Percentiles rank a stretch among this genome's conserved stretches.
These are phyloP conservation scores for Scopulariopsis brevicaulis DNA, from an alignment of 2,329 filamentous ascomycete genomes.

Conservation along the genomic window DNA sequence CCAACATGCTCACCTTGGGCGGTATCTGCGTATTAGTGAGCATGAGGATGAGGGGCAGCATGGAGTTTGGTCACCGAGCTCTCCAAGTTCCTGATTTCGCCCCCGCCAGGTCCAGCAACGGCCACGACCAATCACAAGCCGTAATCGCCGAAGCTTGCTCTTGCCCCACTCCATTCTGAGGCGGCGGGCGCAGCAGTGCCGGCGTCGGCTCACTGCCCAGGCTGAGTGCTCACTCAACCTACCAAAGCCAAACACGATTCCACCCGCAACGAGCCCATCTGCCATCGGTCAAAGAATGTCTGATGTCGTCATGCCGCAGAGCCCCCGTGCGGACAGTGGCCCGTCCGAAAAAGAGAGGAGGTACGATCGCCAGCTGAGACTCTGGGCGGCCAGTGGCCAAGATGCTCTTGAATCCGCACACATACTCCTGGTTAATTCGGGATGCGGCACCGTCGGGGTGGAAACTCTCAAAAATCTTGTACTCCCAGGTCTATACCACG, in stretches of 20 bases:
- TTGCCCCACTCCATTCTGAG: too few relatives aligned
- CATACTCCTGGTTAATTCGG: conserved; percentile 82
- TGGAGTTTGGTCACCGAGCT: too few relatives aligned
- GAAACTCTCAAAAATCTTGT: conserved; percentile 97
- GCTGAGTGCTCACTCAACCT: neutral
- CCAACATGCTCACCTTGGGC: too few relatives aligned
- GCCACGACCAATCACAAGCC: neutral
- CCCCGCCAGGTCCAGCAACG: neutral
- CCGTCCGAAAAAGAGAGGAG: conserved; percentile 58
- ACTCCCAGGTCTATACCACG: conserved; percentile 41
- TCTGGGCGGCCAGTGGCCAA: conserved; percentile 92
- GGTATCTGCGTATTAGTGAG: too few relatives aligned
- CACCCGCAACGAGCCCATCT: neutral
- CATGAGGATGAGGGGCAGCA: too few relatives aligned
- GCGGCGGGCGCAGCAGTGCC: too few relatives aligned
- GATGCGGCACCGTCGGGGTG: conserved; percentile 75
- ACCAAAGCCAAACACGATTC: neutral
- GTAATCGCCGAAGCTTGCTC: neutral
- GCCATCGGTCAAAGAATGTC: neutral
- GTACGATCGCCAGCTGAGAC: conserved; percentile 87
- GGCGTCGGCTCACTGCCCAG: neutral
- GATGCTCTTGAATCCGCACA: conserved; percentile 81
- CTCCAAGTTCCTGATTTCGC: too few relatives aligned
- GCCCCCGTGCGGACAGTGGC: conserved; percentile 13
- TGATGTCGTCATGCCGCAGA: neutral